These are phyloP conservation scores for Marasmius fiardii DNA, from an alignment of 1,284 basidiomycete genomes.

Conservation along the genomic window DNA sequence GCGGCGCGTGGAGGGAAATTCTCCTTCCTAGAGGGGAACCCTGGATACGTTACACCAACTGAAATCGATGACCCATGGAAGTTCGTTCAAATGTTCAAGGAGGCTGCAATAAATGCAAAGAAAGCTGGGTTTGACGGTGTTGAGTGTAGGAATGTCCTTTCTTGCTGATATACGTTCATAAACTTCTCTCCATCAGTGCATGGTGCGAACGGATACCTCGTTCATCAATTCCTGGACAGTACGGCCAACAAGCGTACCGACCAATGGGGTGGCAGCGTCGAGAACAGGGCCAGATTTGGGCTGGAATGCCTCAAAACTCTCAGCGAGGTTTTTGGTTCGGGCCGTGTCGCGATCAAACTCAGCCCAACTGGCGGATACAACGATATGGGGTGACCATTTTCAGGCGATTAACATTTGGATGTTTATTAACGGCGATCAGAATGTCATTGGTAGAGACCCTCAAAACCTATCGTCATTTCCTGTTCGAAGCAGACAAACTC, in stretches of 20 bases:
- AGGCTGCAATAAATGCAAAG: conserved; percentile 53
- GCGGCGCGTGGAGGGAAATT: conserved; percentile 36
- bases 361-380: conserved; percentile 42
- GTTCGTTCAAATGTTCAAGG: conserved; percentile 41
- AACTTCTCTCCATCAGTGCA: conserved; percentile 36
- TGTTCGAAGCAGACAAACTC: conserved; percentile 19
- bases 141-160: conserved; percentile 49
- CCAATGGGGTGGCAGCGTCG: conserved; percentile 36
- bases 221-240: conserved; percentile 56
- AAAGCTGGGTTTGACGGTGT: conserved; percentile 67
- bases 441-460: conserved; percentile 35
- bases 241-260: conserved; percentile 55
- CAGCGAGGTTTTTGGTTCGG: conserved; percentile 36
- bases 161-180: neutral
- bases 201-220: conserved; percentile 46
- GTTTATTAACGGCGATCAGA: conserved; percentile 35
- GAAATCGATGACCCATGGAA: conserved; percentile 37
- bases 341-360: conserved; percentile 35
- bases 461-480: conserved; percentile 20
- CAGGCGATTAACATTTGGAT: conserved; percentile 37
- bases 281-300: conserved; percentile 30
- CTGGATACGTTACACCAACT: conserved; percentile 40
- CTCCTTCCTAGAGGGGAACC: conserved; percentile 31
- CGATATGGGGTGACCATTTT: conserved; percentile 31
- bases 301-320: conserved; percentile 40